phyloP scores from a whole-genome alignment of 176 grass and related monocot genomes.

The Eleusine coracana region DNA sequence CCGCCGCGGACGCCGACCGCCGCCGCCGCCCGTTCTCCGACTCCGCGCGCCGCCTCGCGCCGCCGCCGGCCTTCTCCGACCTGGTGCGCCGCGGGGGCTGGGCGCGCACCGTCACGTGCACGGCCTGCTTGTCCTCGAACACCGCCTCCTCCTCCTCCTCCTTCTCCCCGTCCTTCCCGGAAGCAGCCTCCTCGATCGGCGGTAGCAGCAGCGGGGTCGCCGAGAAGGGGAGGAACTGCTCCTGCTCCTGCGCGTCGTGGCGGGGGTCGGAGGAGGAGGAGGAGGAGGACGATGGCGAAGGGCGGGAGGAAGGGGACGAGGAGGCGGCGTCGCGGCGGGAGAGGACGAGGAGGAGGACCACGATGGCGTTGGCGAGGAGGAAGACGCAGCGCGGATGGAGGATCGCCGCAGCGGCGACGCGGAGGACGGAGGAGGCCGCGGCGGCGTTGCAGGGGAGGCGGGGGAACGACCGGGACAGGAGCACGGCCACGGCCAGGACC shows the following conservation, averaged over 20 bases:
- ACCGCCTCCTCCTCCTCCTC: not conserved
- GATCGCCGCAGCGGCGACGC: slow-evolving; percentile 37
- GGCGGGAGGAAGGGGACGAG: not conserved
- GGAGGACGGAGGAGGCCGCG: slow-evolving; percentile 25
- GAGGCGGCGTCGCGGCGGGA: slow-evolving; percentile 43
- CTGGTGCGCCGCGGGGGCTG: slow-evolving; percentile 44
- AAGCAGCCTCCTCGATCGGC: not conserved
- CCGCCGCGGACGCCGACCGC: slow-evolving; percentile 16
- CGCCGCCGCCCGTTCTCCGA: slow-evolving; percentile 47
- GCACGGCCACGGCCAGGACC: slow-evolving; percentile 35
- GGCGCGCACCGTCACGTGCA: slow-evolving; percentile 47
- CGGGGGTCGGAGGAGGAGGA: not conserved
- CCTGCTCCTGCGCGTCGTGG: not conserved
- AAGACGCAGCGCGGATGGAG: slow-evolving; percentile 38
- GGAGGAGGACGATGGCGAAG: no score
- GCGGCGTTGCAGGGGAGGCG: slow-evolving; percentile 42
- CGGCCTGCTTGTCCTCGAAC: slow-evolving; percentile 66
- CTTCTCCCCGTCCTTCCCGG: not conserved
- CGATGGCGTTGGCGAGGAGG: slow-evolving; percentile 57
- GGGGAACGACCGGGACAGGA: slow-evolving; percentile 42
- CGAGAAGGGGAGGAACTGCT: slow-evolving; percentile 20
- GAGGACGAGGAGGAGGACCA: slow-evolving; percentile 55
- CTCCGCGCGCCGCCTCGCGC: slow-evolving; percentile 26
- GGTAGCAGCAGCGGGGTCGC: slow-evolving; percentile 24
- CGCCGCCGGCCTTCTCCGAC: slow-evolving; percentile 53